A percentile compares a stretch with the other conserved stretches of the same genome.
These are phyloP conservation scores for Fusarium setosum DNA, from an alignment of 2,329 filamentous ascomycete genomes.

Conservation along the genomic window DNA sequence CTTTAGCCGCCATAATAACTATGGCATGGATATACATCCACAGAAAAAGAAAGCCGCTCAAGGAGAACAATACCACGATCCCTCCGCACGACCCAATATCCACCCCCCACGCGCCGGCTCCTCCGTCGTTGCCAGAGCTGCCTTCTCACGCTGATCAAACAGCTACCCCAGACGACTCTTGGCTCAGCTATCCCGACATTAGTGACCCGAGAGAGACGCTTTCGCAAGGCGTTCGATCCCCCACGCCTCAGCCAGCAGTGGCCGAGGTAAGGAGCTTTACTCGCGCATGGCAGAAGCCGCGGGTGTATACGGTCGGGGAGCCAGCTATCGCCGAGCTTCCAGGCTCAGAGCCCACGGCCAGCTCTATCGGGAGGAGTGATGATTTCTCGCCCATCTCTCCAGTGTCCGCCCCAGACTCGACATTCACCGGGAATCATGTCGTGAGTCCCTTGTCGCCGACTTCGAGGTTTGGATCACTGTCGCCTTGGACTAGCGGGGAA, in stretches of 20 bases:
- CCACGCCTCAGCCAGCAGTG: slow-evolving; percentile 40
- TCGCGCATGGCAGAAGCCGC: slow-evolving; percentile 36
- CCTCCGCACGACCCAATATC: neutral
- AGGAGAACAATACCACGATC: neutral
- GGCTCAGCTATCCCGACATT: slow-evolving; percentile 18
- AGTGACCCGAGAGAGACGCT: slow-evolving; percentile 33
- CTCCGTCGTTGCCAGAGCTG: slow-evolving; percentile 7
- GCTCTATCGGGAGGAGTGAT: neutral
- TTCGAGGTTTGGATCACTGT: slow-evolving; percentile 15
- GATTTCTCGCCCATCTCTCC: slow-evolving; percentile 14
- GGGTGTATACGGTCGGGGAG: slow-evolving; percentile 35
- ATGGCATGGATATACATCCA: slow-evolving; percentile 24
- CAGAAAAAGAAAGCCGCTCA: slow-evolving; percentile 9
- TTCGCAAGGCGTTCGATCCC: slow-evolving; percentile 30
- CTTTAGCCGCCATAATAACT: neutral
- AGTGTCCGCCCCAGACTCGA: slow-evolving; percentile 2
- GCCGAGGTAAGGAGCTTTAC: slow-evolving; percentile 39
- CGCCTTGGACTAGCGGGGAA: slow-evolving; percentile 7
- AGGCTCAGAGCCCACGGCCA: neutral
- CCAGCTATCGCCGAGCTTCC: slow-evolving; percentile 14
- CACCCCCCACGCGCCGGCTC: neutral
- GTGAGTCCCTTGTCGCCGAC: slow-evolving; percentile 18
- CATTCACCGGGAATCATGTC: neutral
- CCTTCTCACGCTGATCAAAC: slow-evolving; percentile 6
- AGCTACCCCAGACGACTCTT: slow-evolving; percentile 20